Base-by-base conservation (phyloP, 345 rosid genomes). In the Euphorbia peplus region DNA sequence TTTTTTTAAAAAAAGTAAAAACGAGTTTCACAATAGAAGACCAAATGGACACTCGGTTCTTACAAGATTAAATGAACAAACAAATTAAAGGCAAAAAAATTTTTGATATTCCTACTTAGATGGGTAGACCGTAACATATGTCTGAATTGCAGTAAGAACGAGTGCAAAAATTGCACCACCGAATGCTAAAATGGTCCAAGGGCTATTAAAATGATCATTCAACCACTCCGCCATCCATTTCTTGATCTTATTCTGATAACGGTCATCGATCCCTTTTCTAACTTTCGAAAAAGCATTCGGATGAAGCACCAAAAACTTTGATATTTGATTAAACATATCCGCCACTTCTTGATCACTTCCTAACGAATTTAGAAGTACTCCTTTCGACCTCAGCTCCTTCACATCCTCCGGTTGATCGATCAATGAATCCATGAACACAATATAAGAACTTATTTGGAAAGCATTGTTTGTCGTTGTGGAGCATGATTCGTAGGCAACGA, bases 101-200 rank as follows among this genome's bases (percentile, higher is more conserved):
- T 32, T 32, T 32, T 32, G 37, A 32, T 32, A 32, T 32, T 32
- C 37, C 37, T n/a, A n/a, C 37, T 32, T 2, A 3, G 37, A 32
- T 32, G 37, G 37, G 6, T 2, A 32, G 37, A 32, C 37, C 37
- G 37, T 2, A 32, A 32, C 37, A 32, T 22, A 41, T n/a, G 52
- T 62, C 4, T 62, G 66, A 24, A 62, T 62, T 4, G 5, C 19
- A 41, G 52, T 42, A 5, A 62, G 12, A 12, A 42, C 2, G 13
- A 41, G 47, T 18, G 30, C 10, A 13, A 22, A 62, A 6, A 2
- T 2, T 21, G 66, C 66, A 42, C 16, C 66, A 41, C 8, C 19
- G 42, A 62, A 22, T 41, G 51, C 66, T 0, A 62, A 8, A 41
- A 62, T 14, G 28, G 32, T 42, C 52, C 52, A 42, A 62, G 66